Base-by-base conservation (phyloP, 352 stramenopile genomes). In the Pythium rishiriense region DNA sequence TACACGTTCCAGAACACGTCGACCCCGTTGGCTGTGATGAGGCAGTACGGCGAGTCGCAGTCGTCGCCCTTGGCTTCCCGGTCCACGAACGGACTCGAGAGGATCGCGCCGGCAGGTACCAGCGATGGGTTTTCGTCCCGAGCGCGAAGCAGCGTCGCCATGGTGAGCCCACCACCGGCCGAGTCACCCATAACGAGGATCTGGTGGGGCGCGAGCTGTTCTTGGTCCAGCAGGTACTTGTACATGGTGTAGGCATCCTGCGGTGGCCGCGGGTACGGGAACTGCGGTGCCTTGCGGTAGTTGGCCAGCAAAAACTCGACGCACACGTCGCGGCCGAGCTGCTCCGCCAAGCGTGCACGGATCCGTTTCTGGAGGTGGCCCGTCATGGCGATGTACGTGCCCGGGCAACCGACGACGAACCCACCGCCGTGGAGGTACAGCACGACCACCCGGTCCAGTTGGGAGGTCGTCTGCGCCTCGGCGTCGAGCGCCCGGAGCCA, bases 11-110 rank as follows among this genome's bases (percentile, higher is more conserved):
- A 19, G 22, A 61, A 29, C 12, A 12, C 37, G 1, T 46, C 9
- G n/a, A 9, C 4, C 1, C 37, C 31, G 2, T 15, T 10, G 17
- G 56, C 57, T 17, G 26, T 37, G 25, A 64, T 21, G 4, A 64
- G 14, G 24, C 46, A 56, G 25, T 51, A 57, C 15, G 57, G 57
- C 8, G 45, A 22, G 14, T 45, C 43, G n/a, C 58, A 49, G 1
- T 59, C 37, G 25, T 66, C 48, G 6, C 28, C 25, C 1, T 21
- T 15, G 15, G 10, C 14, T 37, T 73, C 68, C 6, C 81, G 61
- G 61, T 85, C 76, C 6, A 79, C 70, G n/a, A 78, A 76, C 17
- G 75, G 76, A 31, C 73, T 75, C 33, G 67, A 54, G 3, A 58
- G 22, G 6, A 47, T 21, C 1, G 17, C 59, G 1, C 28, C 59